A percentile compares a stretch with the other conserved stretches of the same genome.
Evolutionary conservation across 192 early-diverging fungal genomes (phyloP).

Genomic region (Linderina pennispora): DNA sequence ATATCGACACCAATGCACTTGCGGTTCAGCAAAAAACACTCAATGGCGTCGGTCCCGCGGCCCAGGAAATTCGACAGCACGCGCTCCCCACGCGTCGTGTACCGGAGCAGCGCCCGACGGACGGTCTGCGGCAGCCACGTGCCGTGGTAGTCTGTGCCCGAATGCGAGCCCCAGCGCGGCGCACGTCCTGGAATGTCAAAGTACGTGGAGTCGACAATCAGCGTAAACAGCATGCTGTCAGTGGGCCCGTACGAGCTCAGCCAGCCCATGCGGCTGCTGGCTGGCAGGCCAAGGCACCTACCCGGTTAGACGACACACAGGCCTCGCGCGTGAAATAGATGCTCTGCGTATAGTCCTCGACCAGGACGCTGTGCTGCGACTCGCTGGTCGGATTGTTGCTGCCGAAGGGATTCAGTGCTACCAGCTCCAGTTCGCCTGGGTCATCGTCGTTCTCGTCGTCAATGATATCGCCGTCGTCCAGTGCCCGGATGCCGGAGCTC

Average conservation of each 20-base stretch:
- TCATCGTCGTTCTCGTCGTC: conserved; percentile 12
- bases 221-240: conserved; percentile 57
- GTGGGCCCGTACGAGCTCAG: conserved; percentile 42
- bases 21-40: conserved; percentile 74
- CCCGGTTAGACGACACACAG: conserved; percentile 15
- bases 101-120: conserved; percentile 67
- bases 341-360: conserved; percentile 42
- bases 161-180: conserved; percentile 87
- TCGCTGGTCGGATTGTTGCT: neutral
- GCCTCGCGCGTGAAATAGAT: conserved; percentile 48
- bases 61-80: conserved; percentile 89
- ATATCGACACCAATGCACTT: conserved; percentile 81
- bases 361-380: conserved; percentile 3
- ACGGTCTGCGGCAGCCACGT: conserved; percentile 93
- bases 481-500: neutral
- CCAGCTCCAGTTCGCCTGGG: conserved; percentile 28
- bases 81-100: conserved; percentile 68
- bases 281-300: conserved; percentile 12
- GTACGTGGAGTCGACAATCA: conserved; percentile 74
- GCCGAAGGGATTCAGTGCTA: conserved; percentile 46
- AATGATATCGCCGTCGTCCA: conserved; percentile 9
- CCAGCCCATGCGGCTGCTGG: conserved; percentile 41
- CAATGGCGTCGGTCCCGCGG: conserved; percentile 91
- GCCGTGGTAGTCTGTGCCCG: conserved; percentile 89
- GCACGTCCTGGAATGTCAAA: conserved; percentile 90